Evolutionary conservation across 305 asterid genomes (phyloP).

Genomic region (Solanum aculeatissimum): DNA sequence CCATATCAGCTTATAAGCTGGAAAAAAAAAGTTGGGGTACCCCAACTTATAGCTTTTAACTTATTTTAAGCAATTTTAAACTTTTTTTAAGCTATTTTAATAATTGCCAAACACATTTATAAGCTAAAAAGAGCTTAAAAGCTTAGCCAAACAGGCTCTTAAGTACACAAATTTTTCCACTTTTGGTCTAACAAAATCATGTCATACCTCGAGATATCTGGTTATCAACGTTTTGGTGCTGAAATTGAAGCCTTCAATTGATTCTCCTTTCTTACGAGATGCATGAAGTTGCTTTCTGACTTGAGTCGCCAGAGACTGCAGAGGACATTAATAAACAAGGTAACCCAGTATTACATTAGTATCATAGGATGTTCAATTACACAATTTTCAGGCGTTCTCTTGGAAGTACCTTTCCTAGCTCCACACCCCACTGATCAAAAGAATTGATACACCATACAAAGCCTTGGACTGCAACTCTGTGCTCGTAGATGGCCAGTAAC

Average conservation of each 20-base stretch:
- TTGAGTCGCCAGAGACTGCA: constrained; percentile 92
- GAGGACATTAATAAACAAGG: not conserved
- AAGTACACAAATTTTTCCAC: not conserved
- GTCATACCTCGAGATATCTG: constrained; percentile 66
- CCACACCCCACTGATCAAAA: constrained; percentile 99
- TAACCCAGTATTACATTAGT: not conserved
- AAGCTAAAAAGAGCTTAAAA: too few species aligned
- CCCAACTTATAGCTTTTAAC: too few species aligned
- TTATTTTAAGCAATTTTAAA: too few species aligned
- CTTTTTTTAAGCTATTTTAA: too few species aligned
- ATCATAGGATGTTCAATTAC: not conserved
- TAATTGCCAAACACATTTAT: too few species aligned
- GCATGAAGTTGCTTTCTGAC: constrained; percentile 93
- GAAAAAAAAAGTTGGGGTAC: too few species aligned
- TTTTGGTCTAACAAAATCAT: not conserved
- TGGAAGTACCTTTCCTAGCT: constrained; percentile 73
- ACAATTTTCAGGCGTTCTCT: not conserved
- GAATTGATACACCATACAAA: constrained; percentile 98
- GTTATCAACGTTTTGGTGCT: constrained; percentile 56
- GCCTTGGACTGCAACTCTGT: constrained; percentile 95
- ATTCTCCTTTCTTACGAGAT: constrained; percentile 75
- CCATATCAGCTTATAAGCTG: too few species aligned
- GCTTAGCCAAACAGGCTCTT: too few species aligned
- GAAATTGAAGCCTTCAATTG: constrained; percentile 77
- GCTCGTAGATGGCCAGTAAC: constrained; percentile 95